Evolutionary conservation across 1,139 yeast species (phyloP).

Genomic region (Pneumocystis wakefieldiae): DNA sequence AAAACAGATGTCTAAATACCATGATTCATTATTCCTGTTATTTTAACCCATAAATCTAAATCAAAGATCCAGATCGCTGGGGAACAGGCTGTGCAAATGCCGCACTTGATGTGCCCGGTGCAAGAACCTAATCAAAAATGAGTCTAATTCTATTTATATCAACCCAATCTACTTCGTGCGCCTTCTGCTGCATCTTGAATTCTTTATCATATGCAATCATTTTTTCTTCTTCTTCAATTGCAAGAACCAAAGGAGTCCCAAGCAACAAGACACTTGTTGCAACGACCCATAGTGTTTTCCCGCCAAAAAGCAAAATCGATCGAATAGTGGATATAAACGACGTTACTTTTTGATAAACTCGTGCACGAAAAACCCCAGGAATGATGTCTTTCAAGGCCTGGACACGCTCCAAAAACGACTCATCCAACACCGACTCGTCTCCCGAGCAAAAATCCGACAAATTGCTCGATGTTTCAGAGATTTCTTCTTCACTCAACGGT

Average conservation of each 20-base stretch:
- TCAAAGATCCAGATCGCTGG: background rate
- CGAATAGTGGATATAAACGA: conserved; percentile 23
- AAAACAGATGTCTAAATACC: background rate
- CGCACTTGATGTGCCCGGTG: background rate
- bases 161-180: background rate
- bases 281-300: conserved; percentile 67
- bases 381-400: conserved; percentile 82
- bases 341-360: conserved; percentile 22
- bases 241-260: conserved; percentile 40
- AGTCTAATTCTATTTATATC: background rate
- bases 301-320: conserved; percentile 41
- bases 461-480: background rate
- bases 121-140: background rate
- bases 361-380: conserved; percentile 71
- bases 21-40: background rate
- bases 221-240: conserved; percentile 84
- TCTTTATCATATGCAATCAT: conserved; percentile 50
- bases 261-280: conserved; percentile 72
- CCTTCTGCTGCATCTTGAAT: conserved; percentile 1
- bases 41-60: too few relatives aligned
- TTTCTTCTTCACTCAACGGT: background rate
- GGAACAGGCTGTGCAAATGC: background rate
- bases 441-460: background rate
- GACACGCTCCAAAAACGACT: conserved; percentile 73
- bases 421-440: conserved; percentile 22